Evolutionary conservation across 768 basidiomycete genomes (phyloP).

Genomic region (Lactarius hatsudake): DNA sequence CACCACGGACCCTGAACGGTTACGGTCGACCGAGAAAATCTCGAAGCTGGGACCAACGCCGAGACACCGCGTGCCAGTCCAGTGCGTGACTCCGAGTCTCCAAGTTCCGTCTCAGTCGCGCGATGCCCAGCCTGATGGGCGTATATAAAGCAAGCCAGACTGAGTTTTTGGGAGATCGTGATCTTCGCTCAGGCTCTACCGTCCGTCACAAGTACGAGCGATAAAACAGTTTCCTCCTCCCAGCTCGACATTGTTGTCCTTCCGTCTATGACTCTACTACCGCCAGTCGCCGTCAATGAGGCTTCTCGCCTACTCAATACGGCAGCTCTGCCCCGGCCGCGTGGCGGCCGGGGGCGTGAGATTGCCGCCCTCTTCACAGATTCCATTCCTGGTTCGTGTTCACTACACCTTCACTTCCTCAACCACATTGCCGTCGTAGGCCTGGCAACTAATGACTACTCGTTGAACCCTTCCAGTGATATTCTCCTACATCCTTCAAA

Average conservation of each 20-base stretch:
- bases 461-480: conserved; percentile 49
- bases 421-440: background rate
- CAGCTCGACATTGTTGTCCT: background rate
- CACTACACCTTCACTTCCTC: no score
- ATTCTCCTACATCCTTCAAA: conserved; percentile 68
- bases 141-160: background rate
- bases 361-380: conserved; percentile 20
- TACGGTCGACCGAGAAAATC: background rate
- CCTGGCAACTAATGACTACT: background rate
- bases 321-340: conserved; percentile 20
- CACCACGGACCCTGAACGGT: background rate
- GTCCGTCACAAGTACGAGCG: conserved; percentile 6
- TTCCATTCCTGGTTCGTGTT: conserved; percentile 24
- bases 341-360: conserved; percentile 24
- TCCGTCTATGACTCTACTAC: background rate
- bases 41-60: background rate
- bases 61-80: background rate
- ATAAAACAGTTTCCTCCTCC: conserved; percentile 5
- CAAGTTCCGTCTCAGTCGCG: conserved; percentile 1
- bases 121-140: background rate
- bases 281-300: background rate
- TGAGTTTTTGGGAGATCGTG: background rate
- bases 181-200: background rate
- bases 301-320: conserved; percentile 19
- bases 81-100: background rate